phyloP scores from a whole-genome alignment of 768 basidiomycete genomes.

The Mycena sanguinolenta region DNA sequence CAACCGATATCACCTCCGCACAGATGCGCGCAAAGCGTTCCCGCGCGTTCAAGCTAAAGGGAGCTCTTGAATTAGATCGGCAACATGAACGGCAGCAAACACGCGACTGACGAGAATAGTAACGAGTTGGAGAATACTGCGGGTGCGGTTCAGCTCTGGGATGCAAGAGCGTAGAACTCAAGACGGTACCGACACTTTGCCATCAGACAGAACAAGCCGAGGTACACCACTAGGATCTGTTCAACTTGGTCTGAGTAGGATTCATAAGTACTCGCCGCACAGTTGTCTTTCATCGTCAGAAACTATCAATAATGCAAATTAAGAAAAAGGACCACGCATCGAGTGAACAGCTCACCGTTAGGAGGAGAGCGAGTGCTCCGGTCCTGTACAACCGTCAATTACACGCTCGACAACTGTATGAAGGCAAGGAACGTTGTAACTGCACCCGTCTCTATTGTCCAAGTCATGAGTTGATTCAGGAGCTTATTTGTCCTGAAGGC shows the following conservation, averaged over 20 bases:
- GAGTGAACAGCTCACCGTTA: neutral
- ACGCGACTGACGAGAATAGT: constrained; percentile 12
- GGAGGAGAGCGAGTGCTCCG: constrained; percentile 4
- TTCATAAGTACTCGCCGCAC: neutral
- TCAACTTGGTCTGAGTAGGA: neutral
- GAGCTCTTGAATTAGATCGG: neutral
- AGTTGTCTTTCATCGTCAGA: constrained; percentile 19
- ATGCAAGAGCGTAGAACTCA: neutral
- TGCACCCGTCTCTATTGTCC: constrained; percentile 26
- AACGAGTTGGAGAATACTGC: constrained; percentile 23
- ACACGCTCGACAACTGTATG: neutral
- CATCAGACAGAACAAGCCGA: constrained; percentile 11
- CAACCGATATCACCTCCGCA: neutral
- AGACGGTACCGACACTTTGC: constrained; percentile 9
- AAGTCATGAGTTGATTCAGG: constrained; percentile 23
- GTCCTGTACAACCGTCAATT: neutral
- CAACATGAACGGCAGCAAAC: too few species aligned
- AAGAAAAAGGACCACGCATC: too few species aligned
- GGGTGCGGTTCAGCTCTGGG: neutral
- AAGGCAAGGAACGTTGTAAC: constrained; percentile 8
- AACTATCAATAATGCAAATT: neutral
- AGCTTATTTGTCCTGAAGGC: constrained; percentile 3
- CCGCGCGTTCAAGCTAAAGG: constrained; percentile 18
- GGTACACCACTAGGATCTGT: neutral
- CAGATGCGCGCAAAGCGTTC: constrained; percentile 17